Percentiles rank a stretch among this genome's conserved stretches.
phyloP scores from a whole-genome alignment of 208 protist species.

The Trichomonas vaginalis region DNA sequence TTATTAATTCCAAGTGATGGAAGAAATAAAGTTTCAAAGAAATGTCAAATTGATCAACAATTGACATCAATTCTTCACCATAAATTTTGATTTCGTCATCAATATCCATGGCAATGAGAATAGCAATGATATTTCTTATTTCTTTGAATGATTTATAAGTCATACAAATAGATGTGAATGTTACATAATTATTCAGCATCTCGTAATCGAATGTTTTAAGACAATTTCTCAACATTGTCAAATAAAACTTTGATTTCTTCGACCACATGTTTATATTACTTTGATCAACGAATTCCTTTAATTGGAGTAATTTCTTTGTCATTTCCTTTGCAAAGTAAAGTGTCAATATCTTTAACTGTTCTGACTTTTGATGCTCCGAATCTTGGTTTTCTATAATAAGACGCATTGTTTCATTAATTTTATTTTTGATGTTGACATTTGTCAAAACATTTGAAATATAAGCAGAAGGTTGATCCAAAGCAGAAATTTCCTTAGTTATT shows the following conservation, averaged over 20 bases:
- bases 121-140: background rate
- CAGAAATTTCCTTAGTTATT: background rate
- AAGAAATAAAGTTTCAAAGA: background rate
- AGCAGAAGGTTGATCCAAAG: no score
- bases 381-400: background rate
- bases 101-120: background rate
- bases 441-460: background rate
- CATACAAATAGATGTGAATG: background rate
- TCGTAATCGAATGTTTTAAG: background rate
- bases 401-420: background rate
- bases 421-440: background rate
- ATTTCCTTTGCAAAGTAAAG: background rate
- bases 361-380: background rate
- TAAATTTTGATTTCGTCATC: background rate
- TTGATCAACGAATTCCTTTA: background rate
- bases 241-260: background rate
- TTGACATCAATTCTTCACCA: background rate
- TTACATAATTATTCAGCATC: background rate
- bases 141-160: background rate
- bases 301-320: background rate
- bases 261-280: background rate
- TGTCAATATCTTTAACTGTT: background rate
- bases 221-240: background rate
- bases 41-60: background rate
- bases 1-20: background rate